Base-by-base conservation (phyloP, 2,329 filamentous ascomycete genomes). In the Aspergillus tamarii region DNA sequence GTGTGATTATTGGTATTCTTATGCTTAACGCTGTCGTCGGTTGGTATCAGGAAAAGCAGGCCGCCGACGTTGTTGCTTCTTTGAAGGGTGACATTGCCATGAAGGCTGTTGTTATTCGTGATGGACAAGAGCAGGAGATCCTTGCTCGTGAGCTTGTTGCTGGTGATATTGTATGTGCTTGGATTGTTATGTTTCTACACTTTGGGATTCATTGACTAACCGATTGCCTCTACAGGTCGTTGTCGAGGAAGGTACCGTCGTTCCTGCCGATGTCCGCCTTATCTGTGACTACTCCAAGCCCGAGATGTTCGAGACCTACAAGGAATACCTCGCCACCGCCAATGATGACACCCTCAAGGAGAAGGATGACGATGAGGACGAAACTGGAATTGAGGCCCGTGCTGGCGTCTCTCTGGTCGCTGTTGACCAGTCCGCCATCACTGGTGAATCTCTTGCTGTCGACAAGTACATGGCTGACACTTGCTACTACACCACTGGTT, bases 21-120 rank as follows among this genome's bases (percentile, higher is more conserved):
- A 72, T 89, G 75, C 88, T 93, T 67, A 93, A 93, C 82, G 90
- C 90, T 69, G 81, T 89, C 67, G 90, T 92, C 77, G 90, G 90
- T 83, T 92, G 89, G 87, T 92, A 92, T 78, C 90, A 92, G 78
- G 90, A 92, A 81, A 92, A 92, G 83, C 89, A 92, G 80, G 90
- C 90, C 72, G 90, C 89, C 69, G 90, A 92, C 79, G 89, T 92
- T 73, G 89, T 91, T 73, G 89, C 89, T 62, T 87, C 83, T 67
- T 82, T 92, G 66, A 92, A 92, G 83, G 90, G 90, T 82, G 90
- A 92, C 74, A 92, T 93, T 74, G 90, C 90, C 72, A 90, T 92
- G 88, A 89, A 87, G 80, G 87, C 88, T 55, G 83, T 82, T 66
- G 88, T 90, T 73, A 80, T 92, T 70, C 89, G 90, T 73, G 84